phyloP scores from a whole-genome alignment of 805 yeast species.

The Candida chauliodis region DNA sequence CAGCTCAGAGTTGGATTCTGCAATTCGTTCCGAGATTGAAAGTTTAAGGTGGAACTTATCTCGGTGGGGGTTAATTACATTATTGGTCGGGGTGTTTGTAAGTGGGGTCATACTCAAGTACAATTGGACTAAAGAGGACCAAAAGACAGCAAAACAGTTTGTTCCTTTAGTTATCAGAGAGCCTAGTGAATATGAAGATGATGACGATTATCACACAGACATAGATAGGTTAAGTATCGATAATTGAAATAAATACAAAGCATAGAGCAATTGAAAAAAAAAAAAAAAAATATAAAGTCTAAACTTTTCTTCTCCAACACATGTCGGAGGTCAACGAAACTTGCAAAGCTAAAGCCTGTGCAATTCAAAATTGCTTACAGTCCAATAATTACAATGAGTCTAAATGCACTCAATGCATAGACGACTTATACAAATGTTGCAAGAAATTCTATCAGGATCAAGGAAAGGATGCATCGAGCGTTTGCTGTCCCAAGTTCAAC shows the following conservation, averaged over 20 bases:
- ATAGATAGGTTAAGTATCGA: constrained; percentile 33
- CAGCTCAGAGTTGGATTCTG: constrained; percentile 75
- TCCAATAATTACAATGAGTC: constrained; percentile 64
- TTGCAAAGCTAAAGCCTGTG: constrained; percentile 79
- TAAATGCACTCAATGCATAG: constrained; percentile 67
- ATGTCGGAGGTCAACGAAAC: constrained; percentile 27
- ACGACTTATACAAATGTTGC: constrained; percentile 74
- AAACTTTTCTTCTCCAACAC: not conserved
- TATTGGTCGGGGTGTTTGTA: constrained; percentile 60
- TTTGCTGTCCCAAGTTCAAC: constrained; percentile 75
- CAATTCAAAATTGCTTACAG: constrained; percentile 75
- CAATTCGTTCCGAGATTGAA: constrained; percentile 82
- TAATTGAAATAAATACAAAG: not conserved
- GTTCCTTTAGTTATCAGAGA: constrained; percentile 41
- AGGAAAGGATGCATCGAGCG: constrained; percentile 58
- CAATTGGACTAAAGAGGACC: constrained; percentile 14
- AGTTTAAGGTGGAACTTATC: constrained; percentile 91
- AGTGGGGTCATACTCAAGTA: constrained; percentile 44
- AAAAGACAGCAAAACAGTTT: constrained; percentile 22
- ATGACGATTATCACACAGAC: constrained; percentile 51
- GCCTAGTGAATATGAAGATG: constrained; percentile 47
- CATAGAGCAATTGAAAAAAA: not conserved
- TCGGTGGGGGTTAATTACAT: constrained; percentile 78
- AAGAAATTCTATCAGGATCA: constrained; percentile 55
- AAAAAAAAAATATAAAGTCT: constrained; percentile 1